Conservation (phyloP, 371 early-diverging fungal species). For the Apophysomyces variabilis region DNA sequence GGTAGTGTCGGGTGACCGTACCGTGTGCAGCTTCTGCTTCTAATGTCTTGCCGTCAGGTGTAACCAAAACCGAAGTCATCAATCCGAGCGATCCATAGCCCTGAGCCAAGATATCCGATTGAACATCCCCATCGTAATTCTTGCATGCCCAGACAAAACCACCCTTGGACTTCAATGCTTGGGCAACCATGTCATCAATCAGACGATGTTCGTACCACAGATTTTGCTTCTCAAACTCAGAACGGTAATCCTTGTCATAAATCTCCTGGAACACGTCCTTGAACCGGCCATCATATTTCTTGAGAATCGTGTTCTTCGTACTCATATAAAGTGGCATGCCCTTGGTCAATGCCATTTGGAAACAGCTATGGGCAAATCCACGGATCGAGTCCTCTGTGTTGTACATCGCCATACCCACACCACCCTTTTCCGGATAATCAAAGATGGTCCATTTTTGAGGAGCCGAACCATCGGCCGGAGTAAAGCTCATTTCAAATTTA, state of each 20-base stretch:
- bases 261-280: conserved; percentile 92
- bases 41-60: conserved; percentile 89
- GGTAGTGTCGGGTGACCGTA: conserved; percentile 95
- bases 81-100: conserved; percentile 87
- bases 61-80: conserved; percentile 92
- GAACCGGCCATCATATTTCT: conserved; percentile 95
- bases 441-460: conserved; percentile 66
- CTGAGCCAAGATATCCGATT: conserved; percentile 92
- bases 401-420: conserved; percentile 94
- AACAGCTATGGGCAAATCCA: conserved; percentile 91
- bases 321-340: conserved; percentile 89
- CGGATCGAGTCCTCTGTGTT: conserved; percentile 86
- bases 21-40: conserved; percentile 97
- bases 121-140: conserved; percentile 94
- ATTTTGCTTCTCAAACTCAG: conserved; percentile 65
- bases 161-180: conserved; percentile 89
- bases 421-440: conserved; percentile 73
- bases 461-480: conserved; percentile 77
- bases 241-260: conserved; percentile 71
- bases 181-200: conserved; percentile 97
- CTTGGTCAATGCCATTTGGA: conserved; percentile 86
- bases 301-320: conserved; percentile 95
- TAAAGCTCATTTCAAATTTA: conserved; percentile 85
- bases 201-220: conserved; percentile 95
- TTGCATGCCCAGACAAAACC: conserved; percentile 94